These are phyloP conservation scores for Lepidium aucheri DNA, from an alignment of 345 rosid species.

Conservation along the genomic window DNA sequence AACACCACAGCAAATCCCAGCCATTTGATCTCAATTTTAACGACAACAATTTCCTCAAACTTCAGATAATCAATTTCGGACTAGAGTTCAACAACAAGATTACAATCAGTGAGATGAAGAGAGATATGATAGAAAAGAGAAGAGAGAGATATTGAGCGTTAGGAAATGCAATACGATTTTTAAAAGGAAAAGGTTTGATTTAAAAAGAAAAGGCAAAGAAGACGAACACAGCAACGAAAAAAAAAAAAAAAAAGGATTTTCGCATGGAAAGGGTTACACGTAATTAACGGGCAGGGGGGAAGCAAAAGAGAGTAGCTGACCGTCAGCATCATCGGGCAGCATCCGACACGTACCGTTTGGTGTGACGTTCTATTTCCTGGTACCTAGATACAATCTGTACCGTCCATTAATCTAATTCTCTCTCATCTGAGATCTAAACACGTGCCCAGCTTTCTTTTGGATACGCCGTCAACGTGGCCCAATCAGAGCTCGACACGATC, in stretches of 20 bases:
- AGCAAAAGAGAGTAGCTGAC: conserved; percentile 35
- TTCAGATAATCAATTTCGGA: neutral
- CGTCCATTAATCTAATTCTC: conserved; percentile 37
- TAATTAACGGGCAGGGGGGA: conserved; percentile 40
- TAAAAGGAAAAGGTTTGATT: conserved; percentile 4
- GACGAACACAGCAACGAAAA: neutral
- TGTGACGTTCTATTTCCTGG: conserved; percentile 55
- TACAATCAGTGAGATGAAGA: neutral
- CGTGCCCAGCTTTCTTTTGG: conserved; percentile 21
- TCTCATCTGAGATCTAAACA: conserved; percentile 16
- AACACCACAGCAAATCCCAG: conserved; percentile 73
- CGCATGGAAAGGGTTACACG: conserved; percentile 54
- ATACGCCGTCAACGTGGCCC: conserved; percentile 43
- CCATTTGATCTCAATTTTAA: conserved; percentile 32
- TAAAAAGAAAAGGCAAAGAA: conserved; percentile 13
- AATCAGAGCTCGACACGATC: conserved; percentile 30
- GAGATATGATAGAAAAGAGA: neutral
- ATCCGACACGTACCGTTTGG: conserved; percentile 65
- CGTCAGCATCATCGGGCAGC: conserved; percentile 59
- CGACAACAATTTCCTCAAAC: neutral
- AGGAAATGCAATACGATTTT: conserved; percentile 9
- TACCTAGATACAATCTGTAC: conserved; percentile 39
- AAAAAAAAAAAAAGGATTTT: conserved; percentile 6
- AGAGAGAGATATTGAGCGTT: neutral
- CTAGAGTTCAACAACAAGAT: neutral